These are phyloP conservation scores for Ophiostoma pallidulum DNA, from an alignment of 2,329 filamentous ascomycete species.

Conservation along the genomic window DNA sequence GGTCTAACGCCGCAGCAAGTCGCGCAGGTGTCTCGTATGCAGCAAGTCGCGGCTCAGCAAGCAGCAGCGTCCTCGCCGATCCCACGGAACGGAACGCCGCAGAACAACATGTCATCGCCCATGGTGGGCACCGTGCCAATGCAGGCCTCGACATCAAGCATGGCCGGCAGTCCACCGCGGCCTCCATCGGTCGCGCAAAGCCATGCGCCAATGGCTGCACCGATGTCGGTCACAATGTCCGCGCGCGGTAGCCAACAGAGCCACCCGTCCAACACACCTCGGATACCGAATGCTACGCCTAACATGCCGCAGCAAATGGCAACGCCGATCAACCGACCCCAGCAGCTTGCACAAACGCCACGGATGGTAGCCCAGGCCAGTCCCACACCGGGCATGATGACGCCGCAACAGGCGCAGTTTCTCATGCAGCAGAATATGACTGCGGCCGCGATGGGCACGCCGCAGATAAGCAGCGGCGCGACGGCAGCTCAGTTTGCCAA, in stretches of 20 bases:
- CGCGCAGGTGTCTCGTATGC: conserved; percentile 35
- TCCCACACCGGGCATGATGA: conserved; percentile 50
- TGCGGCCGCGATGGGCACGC: conserved; percentile 27
- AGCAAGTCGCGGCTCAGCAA: conserved; percentile 46
- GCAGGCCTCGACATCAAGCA: conserved; percentile 57
- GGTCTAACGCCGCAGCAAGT: conserved; percentile 28
- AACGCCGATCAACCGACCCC: conserved; percentile 46
- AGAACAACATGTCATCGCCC: conserved; percentile 55
- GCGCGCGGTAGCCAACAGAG: conserved; percentile 58
- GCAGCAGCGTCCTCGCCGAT: conserved; percentile 59
- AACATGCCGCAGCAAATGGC: conserved; percentile 41
- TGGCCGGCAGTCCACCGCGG: conserved; percentile 58
- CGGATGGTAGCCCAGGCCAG: conserved; percentile 43
- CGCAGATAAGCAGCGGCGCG: conserved; percentile 24
- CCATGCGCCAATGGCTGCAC: conserved; percentile 45
- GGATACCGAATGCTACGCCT: conserved; percentile 52
- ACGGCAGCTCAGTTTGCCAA: conserved; percentile 34
- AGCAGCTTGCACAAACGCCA: conserved; percentile 43
- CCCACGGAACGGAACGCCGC: conserved; percentile 52
- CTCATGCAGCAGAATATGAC: conserved; percentile 38
- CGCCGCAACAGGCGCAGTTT: conserved; percentile 39
- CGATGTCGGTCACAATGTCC: conserved; percentile 55
- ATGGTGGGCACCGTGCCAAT: conserved; percentile 54
- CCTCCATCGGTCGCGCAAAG: conserved; percentile 57
- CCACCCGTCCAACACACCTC: conserved; percentile 53